These are phyloP conservation scores for Chlamydomonas schloesseri DNA, from an alignment of 139 green algal genomes.

Conservation along the genomic window DNA sequence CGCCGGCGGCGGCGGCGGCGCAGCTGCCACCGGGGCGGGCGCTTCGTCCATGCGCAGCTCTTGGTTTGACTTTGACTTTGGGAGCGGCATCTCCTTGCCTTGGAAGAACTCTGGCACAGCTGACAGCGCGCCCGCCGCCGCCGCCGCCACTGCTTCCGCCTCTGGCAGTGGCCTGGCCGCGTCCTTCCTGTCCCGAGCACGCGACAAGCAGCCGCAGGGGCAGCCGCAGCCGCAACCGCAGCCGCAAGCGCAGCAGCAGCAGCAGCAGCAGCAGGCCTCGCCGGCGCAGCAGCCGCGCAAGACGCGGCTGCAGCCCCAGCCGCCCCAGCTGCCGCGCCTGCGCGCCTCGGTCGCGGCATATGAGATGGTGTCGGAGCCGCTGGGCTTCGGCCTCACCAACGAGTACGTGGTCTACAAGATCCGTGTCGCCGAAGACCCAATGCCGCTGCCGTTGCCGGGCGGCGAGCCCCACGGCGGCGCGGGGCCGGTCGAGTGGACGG, in stretches of 20 bases:
- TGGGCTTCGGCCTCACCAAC: conserved; percentile 32
- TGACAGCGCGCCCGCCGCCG: background rate
- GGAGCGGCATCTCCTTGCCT: background rate
- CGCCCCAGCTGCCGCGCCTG: background rate
- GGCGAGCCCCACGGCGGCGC: no score
- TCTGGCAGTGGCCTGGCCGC: background rate
- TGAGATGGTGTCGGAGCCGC: conserved; percentile 60
- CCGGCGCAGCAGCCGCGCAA: no score
- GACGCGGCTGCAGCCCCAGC: no score
- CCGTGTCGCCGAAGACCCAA: conserved; percentile 61
- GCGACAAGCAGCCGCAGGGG: no score
- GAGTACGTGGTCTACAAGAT: conserved; percentile 82
- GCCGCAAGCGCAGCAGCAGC: no score
- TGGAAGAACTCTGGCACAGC: background rate
- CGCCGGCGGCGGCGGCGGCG: background rate
- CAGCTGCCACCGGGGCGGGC: background rate
- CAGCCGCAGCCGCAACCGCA: no score
- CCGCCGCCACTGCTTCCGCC: background rate
- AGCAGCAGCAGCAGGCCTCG: no score
- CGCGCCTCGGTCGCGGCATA: conserved; percentile 66
- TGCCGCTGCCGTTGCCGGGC: no score
- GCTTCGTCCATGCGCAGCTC: background rate
- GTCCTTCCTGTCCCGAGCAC: no score
- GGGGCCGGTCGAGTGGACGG: conserved; percentile 70
- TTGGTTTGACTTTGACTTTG: conserved; percentile 39